Conservation (phyloP, 768 basidiomycete genomes). For the Boletus edulis region DNA sequence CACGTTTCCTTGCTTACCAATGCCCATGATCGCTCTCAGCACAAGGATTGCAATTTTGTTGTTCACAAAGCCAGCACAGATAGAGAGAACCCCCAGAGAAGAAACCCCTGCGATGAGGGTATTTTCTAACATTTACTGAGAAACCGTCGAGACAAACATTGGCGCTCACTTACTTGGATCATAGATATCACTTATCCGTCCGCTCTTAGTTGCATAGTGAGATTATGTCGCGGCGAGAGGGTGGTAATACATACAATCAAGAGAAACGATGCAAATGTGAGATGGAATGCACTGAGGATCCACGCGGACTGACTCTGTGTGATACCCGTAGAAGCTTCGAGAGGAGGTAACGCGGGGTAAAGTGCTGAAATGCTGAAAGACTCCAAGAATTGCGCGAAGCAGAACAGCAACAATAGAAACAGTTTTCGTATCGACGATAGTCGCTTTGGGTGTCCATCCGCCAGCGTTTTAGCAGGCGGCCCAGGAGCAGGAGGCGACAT, state of each 20-base stretch:
- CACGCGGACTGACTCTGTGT: slow-evolving; percentile 26
- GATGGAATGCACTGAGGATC: slow-evolving; percentile 43
- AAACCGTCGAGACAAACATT: slow-evolving; percentile 21
- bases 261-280: slow-evolving; percentile 46
- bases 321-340: not conserved
- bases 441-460: not conserved
- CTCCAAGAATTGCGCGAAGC: too few species aligned
- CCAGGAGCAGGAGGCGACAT: slow-evolving; percentile 6
- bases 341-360: too few species aligned
- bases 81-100: slow-evolving; percentile 40
- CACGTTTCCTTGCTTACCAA: slow-evolving; percentile 29
- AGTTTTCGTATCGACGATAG: too few species aligned
- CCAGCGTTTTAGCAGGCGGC: not conserved
- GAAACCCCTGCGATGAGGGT: slow-evolving; percentile 42
- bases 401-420: too few species aligned
- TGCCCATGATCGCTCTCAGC: slow-evolving; percentile 50
- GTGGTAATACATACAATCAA: slow-evolving; percentile 16
- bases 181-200: slow-evolving; percentile 27
- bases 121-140: slow-evolving; percentile 36
- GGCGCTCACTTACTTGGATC: slow-evolving; percentile 29
- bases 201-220: slow-evolving; percentile 14
- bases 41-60: slow-evolving; percentile 48
- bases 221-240: slow-evolving; percentile 3
- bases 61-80: slow-evolving; percentile 45
- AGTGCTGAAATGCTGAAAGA: too few species aligned